These are phyloP conservation scores for Kalmusia sp. DNA, from an alignment of 2,329 filamentous ascomycete species.

Conservation along the genomic window DNA sequence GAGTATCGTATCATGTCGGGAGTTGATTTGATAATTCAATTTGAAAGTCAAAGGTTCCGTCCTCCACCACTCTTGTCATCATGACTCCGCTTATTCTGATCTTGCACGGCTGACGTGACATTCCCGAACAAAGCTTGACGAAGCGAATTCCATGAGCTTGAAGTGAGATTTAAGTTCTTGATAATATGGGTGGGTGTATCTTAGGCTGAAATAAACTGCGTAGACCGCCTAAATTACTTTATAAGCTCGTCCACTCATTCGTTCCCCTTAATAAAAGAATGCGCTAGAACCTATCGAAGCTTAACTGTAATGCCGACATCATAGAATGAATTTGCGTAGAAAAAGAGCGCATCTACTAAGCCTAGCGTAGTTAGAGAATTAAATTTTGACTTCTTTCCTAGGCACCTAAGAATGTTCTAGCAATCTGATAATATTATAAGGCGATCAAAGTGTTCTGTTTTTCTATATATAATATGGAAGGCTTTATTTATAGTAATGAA, in stretches of 20 bases:
- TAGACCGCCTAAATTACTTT: slow-evolving; percentile 2
- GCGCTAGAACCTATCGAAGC: slow-evolving; percentile 8
- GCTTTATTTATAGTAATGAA: slow-evolving; percentile 9
- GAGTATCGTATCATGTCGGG: neutral
- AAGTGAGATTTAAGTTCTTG: neutral
- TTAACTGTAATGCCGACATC: slow-evolving; percentile 6
- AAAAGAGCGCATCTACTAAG: neutral
- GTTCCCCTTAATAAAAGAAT: slow-evolving; percentile 7
- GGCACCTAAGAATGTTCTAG: slow-evolving; percentile 2
- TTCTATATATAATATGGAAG: neutral
- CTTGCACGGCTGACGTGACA: neutral
- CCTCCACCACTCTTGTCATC: neutral
- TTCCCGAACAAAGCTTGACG: neutral
- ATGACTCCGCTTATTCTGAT: neutral
- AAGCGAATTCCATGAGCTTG: neutral
- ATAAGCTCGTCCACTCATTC: slow-evolving; percentile 9
- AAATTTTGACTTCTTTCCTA: slow-evolving; percentile 1
- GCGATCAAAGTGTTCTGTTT: slow-evolving; percentile 6
- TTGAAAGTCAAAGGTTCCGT: neutral
- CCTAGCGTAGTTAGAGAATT: slow-evolving; percentile 2
- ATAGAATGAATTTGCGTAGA: slow-evolving; percentile 10
- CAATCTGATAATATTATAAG: slow-evolving; percentile 8
- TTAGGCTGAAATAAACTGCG: slow-evolving; percentile 4
- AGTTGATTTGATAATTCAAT: neutral
- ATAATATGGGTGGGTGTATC: slow-evolving; percentile 3